Evolutionary conservation across 1,284 basidiomycete genomes (phyloP), one percentile per base, ranked within the genome.

Genomic region (Cutaneotrichosporon curvatum): DNA sequence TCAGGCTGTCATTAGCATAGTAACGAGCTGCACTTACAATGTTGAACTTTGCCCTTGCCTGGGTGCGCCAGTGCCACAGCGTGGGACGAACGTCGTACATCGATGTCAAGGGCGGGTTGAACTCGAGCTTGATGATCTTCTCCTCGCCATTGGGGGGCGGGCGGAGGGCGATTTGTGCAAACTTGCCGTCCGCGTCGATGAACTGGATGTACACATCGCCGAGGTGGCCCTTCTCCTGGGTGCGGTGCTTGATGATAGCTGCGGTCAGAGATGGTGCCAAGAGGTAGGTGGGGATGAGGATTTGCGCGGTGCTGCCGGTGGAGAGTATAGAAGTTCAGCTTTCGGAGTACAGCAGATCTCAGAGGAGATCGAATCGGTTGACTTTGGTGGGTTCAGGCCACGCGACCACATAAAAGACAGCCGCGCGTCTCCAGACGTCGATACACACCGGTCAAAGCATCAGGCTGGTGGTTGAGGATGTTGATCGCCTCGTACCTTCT

Each of bases 201-300:
- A 43, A 19, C 28, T 49, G 46, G 43, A 65, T 58, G 55, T 58
- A 51, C 8, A 65, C 52, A 34, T 60, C 51, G 20, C 63, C 63
- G 11, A 60, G 44, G n/a, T 61, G 36, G 35, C 63, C 63, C 31
- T 53, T 53, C 25, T 42, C 35, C 19, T 50, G 30, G 10, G 56
- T 50, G 15, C 53, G 46, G 23, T 56, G 43, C 45, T 63, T 63
- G 46, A 65, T 47, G 11, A 65, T 63, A 2, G 61, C 62, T 12
- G 33, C 14, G 23, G 39, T 46, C 32, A 49, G 49, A 42, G 30
- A 4, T 20, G 28, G 22, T 14, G 14, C 9, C 11, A n/a, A n/a
- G n/a, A n/a, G n/a, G n/a, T 4, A 19, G 8, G 12, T 6, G 22
- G 30, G 30, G 22, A 18, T 31, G 34, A 14, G n/a, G 20, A 19